Conservation (phyloP, 2,329 filamentous ascomycete species). For the Sphaerulina vaccinii region DNA sequence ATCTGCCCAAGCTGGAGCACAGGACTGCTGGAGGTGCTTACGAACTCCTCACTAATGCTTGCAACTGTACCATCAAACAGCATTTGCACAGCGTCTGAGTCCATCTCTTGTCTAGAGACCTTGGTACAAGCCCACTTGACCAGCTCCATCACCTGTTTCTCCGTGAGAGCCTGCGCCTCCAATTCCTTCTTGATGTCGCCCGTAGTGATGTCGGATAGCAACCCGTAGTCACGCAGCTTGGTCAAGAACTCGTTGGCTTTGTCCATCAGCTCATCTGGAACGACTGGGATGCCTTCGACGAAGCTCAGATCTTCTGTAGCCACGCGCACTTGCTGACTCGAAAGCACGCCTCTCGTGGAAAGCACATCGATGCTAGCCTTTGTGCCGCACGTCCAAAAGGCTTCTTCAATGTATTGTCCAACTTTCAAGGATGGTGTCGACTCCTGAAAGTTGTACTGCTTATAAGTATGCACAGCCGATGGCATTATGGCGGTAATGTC, state of each 20-base stretch:
- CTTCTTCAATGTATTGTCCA: conserved; percentile 84
- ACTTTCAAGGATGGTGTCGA: conserved; percentile 86
- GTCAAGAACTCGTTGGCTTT: conserved; percentile 69
- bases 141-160: conserved; percentile 76
- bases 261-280: conserved; percentile 73
- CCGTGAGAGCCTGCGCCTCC: conserved; percentile 75
- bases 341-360: conserved; percentile 81
- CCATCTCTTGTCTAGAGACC: conserved; percentile 69
- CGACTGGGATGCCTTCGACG: conserved; percentile 81
- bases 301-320: conserved; percentile 71
- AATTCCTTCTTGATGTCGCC: conserved; percentile 82
- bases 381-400: conserved; percentile 90
- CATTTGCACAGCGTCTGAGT: conserved; percentile 63
- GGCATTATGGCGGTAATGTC: conserved; percentile 69
- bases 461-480: conserved; percentile 76
- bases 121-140: conserved; percentile 79
- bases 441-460: conserved; percentile 83
- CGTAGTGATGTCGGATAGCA: conserved; percentile 84
- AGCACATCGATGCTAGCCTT: conserved; percentile 82
- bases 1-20: conserved; percentile 78
- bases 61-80: conserved; percentile 80
- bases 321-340: conserved; percentile 79
- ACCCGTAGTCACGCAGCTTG: conserved; percentile 77
- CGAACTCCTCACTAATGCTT: conserved; percentile 55
- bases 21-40: conserved; percentile 58